A percentile compares a stretch with the other conserved stretches of the same genome.
Conservation (phyloP, 305 asterid genomes). For the Solanum hybrid region DNA sequence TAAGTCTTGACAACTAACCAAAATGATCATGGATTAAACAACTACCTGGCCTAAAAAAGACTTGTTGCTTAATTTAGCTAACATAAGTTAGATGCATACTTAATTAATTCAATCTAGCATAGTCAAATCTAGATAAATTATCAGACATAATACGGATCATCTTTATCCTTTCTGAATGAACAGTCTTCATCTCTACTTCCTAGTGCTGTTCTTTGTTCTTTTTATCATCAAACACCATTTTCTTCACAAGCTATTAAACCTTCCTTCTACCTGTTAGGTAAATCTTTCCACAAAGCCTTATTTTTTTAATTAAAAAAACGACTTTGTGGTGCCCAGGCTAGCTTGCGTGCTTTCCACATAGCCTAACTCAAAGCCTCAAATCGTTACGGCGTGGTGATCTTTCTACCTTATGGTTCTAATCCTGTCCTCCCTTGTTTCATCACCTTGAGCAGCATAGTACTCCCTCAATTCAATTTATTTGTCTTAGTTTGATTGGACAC, state of each 20-base stretch:
- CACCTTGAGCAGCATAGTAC: constrained; percentile 18
- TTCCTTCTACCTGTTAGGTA: constrained; percentile 19
- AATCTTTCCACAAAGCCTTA: not conserved
- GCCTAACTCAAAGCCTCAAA: constrained; percentile 1
- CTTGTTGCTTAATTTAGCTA: not conserved
- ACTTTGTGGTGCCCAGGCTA: not conserved
- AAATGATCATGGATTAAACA: not conserved
- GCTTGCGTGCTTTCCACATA: constrained; percentile 1
- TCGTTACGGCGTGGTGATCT: constrained; percentile 12
- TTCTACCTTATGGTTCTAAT: constrained; percentile 13
- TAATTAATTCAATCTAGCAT: not conserved
- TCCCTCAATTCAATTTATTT: not conserved
- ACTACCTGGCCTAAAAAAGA: not conserved
- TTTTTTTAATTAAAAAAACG: no score
- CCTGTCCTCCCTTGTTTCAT: constrained; percentile 18
- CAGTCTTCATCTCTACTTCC: not conserved
- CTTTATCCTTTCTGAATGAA: constrained; percentile 7
- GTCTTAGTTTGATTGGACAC: not conserved
- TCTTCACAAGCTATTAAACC: constrained; percentile 9
- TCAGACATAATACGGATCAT: not conserved
- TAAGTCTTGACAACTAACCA: not conserved
- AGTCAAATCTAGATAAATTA: not conserved
- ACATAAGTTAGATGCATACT: not conserved
- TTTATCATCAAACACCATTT: constrained; percentile 7
- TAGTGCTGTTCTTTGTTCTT: constrained; percentile 2